Evolutionary conservation across 1,284 basidiomycete genomes (phyloP).

Genomic region (Pseudozyma tsukubaensis): DNA sequence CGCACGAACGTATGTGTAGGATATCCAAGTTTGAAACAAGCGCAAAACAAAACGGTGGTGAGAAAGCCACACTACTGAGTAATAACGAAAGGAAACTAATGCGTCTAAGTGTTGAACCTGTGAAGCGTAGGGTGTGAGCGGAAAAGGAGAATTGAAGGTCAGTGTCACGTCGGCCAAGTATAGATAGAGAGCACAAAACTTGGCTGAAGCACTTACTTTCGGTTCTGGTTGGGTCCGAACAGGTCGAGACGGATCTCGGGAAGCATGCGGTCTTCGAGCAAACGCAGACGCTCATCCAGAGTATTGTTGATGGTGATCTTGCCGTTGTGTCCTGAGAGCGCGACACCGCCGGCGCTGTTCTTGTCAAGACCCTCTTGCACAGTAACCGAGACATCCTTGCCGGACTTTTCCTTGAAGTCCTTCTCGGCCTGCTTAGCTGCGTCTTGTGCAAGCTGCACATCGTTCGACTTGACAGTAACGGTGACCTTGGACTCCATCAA

Average conservation of each 20-base stretch:
- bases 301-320: slow-evolving; percentile 68
- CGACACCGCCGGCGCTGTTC: slow-evolving; percentile 71
- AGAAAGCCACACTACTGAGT: background rate
- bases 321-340: slow-evolving; percentile 57
- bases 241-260: slow-evolving; percentile 66
- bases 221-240: slow-evolving; percentile 66
- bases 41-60: background rate
- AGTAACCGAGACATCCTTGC: slow-evolving; percentile 75
- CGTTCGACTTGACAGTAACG: slow-evolving; percentile 57
- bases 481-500: slow-evolving; percentile 63
- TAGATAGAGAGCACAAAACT: background rate
- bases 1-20: slow-evolving; percentile 2
- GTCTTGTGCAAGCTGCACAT: slow-evolving; percentile 69
- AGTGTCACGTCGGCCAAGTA: background rate
- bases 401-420: slow-evolving; percentile 81
- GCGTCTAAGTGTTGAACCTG: slow-evolving; percentile 45
- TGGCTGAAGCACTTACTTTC: slow-evolving; percentile 57
- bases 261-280: slow-evolving; percentile 66
- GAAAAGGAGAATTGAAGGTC: background rate
- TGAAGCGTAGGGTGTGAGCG: background rate
- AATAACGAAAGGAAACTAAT: background rate
- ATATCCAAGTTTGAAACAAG: slow-evolving; percentile 29
- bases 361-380: slow-evolving; percentile 79
- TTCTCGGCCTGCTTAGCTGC: slow-evolving; percentile 77
- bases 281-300: slow-evolving; percentile 64